Evolutionary conservation across 2,329 filamentous ascomycete genomes (phyloP).

Genomic region (Pseudophaeomoniella oleicola): DNA sequence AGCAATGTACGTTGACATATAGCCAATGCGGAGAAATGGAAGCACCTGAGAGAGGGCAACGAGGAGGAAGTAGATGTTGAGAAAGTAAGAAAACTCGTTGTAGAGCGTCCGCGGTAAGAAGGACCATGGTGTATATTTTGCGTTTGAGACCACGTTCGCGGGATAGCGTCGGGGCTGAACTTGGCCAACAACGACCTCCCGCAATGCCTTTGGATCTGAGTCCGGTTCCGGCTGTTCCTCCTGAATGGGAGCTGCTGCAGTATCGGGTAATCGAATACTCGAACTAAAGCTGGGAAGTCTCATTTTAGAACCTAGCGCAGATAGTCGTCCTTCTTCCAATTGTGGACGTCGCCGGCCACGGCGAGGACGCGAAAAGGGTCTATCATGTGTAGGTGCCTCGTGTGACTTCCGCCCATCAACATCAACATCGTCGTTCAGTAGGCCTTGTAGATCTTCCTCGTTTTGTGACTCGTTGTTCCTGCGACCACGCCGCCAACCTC

Average conservation of each 20-base stretch:
- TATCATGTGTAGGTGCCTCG: constrained; percentile 54
- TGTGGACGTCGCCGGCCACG: constrained; percentile 23
- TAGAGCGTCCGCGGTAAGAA: constrained; percentile 91
- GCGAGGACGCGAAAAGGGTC: constrained; percentile 44
- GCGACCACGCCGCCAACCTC: constrained; percentile 9
- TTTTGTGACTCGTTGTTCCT: constrained; percentile 28
- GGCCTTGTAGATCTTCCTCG: constrained; percentile 51
- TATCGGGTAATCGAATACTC: constrained; percentile 15
- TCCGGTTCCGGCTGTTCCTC: constrained; percentile 18
- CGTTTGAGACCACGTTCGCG: constrained; percentile 84
- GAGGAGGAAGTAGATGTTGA: constrained; percentile 97
- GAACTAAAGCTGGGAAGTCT: constrained; percentile 55
- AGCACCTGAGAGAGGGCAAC: constrained; percentile 91
- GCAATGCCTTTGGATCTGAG: constrained; percentile 37
- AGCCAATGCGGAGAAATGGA: constrained; percentile 77
- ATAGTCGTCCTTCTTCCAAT: constrained; percentile 22
- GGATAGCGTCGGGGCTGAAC: constrained; percentile 64
- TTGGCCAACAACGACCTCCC: constrained; percentile 62
- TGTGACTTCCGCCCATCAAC: constrained; percentile 45
- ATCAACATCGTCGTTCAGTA: constrained; percentile 50
- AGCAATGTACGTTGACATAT: constrained; percentile 85
- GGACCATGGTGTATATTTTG: constrained; percentile 90
- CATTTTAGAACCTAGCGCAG: constrained; percentile 37
- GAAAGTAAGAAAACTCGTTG: constrained; percentile 99
- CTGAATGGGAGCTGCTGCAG: constrained; percentile 10